These are phyloP conservation scores for Eucalyptus regnans DNA, from an alignment of 345 rosid genomes.

Conservation along the genomic window DNA sequence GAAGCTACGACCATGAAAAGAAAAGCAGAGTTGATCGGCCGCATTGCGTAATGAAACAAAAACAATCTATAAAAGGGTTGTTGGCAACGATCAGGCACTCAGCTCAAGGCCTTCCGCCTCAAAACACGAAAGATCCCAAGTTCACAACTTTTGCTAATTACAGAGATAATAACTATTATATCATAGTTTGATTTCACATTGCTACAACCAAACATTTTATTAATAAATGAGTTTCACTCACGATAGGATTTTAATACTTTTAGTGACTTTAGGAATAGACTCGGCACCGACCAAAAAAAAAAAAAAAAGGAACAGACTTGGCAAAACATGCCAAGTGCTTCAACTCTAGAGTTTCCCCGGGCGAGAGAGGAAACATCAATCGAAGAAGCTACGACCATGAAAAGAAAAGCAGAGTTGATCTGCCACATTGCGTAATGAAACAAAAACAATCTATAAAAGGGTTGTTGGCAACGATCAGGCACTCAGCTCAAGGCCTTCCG, in stretches of 20 bases:
- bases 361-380: neutral
- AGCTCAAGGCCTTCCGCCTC: neutral
- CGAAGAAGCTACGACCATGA: accelerated
- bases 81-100: accelerated
- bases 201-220: neutral
- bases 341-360: accelerated
- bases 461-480: accelerated
- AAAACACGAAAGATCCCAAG: neutral
- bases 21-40: accelerated
- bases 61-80: neutral
- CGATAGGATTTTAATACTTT: no score
- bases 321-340: neutral
- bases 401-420: accelerated
- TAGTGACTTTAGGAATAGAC: no score
- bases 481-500: accelerated
- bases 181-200: accelerated
- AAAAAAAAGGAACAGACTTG: no score
- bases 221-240: neutral
- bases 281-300: no score
- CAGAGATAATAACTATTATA: neutral
- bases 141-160: neutral
- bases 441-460: neutral
- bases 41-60: accelerated
- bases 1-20: accelerated
- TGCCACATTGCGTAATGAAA: accelerated